phyloP scores from a whole-genome alignment of 371 early-diverging fungal species.

The Lichtheimia corymbifera region DNA sequence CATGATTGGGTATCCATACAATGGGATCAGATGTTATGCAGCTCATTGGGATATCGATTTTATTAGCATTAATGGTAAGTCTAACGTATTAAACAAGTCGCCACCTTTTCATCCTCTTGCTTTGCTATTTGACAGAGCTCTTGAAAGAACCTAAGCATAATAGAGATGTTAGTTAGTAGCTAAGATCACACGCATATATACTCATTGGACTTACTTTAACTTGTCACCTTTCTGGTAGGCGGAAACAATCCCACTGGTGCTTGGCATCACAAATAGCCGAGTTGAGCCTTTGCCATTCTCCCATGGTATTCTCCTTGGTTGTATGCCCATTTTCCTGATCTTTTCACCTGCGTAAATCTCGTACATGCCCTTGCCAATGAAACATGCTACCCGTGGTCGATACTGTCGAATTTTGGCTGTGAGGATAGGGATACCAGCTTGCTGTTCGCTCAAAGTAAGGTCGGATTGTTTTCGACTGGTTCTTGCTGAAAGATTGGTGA shows the following conservation, averaged over 20 bases:
- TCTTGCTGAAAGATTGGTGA: constrained; percentile 71
- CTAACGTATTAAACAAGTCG: neutral
- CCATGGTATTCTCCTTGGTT: constrained; percentile 29
- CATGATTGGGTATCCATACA: too few relatives aligned
- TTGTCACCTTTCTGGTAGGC: constrained; percentile 64
- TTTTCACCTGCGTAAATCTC: constrained; percentile 56
- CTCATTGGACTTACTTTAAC: constrained; percentile 29
- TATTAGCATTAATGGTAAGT: too few relatives aligned
- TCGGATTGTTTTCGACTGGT: constrained; percentile 59
- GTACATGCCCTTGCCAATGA: constrained; percentile 75
- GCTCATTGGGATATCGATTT: too few relatives aligned
- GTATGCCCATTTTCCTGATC: constrained; percentile 39
- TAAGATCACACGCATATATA: neutral
- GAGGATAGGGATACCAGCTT: constrained; percentile 61
- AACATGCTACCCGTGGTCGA: constrained; percentile 69
- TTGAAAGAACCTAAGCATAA: constrained; percentile 11
- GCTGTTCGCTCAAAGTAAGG: constrained; percentile 58
- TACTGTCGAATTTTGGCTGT: constrained; percentile 59
- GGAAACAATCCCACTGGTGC: constrained; percentile 71
- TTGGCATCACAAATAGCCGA: constrained; percentile 71
- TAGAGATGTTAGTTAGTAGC: neutral
- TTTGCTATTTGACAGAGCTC: constrained; percentile 8
- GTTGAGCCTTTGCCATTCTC: constrained; percentile 32
- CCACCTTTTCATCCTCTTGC: neutral
- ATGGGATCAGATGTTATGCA: too few relatives aligned